Conservation (phyloP, 78 protist species). For the Speleostelium caveatum region DNA sequence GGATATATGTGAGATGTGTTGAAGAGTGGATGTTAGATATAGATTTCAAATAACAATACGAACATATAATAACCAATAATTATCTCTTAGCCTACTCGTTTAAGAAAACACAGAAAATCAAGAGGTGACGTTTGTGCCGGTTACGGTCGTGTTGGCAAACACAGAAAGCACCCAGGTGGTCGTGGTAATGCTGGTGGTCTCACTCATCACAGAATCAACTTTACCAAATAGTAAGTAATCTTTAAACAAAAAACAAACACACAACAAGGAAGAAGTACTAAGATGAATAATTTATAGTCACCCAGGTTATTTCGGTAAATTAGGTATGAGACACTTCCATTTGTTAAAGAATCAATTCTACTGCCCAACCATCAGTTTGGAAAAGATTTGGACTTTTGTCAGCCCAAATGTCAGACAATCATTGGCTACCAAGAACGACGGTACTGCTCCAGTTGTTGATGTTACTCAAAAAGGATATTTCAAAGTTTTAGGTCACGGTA, state of each 20-base stretch:
- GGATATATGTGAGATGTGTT: no score
- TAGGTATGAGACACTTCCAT: slow-evolving; percentile 99
- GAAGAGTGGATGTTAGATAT: no score
- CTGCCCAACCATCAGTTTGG: slow-evolving; percentile 96
- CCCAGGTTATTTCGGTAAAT: slow-evolving; percentile 99
- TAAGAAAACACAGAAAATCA: slow-evolving; percentile 78
- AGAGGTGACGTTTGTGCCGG: slow-evolving; percentile 86
- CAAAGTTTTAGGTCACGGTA: slow-evolving; percentile 99
- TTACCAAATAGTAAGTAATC: slow-evolving; percentile 93
- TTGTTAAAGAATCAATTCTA: slow-evolving; percentile 72
- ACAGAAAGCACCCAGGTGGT: slow-evolving; percentile 99
- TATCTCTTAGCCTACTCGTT: slow-evolving; percentile 84
- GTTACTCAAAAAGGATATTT: slow-evolving; percentile 90
- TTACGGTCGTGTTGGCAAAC: slow-evolving; percentile 95
- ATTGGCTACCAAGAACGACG: slow-evolving; percentile 54
- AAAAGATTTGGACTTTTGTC: slow-evolving; percentile 96
- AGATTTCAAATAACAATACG: no score
- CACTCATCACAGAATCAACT: slow-evolving; percentile 97
- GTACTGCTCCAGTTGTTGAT: slow-evolving; percentile 98
- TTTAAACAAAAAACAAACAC: background rate
- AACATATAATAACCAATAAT: no score
- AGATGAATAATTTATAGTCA: slow-evolving; percentile 87
- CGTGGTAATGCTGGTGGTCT: slow-evolving; percentile 99
- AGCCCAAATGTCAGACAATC: slow-evolving; percentile 81
- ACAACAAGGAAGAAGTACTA: background rate